Evolutionary conservation across 108 stramenopile genomes (phyloP), one percentile per base, ranked within the genome.

Genomic region (Cyclotella choctawhatcheeana): DNA sequence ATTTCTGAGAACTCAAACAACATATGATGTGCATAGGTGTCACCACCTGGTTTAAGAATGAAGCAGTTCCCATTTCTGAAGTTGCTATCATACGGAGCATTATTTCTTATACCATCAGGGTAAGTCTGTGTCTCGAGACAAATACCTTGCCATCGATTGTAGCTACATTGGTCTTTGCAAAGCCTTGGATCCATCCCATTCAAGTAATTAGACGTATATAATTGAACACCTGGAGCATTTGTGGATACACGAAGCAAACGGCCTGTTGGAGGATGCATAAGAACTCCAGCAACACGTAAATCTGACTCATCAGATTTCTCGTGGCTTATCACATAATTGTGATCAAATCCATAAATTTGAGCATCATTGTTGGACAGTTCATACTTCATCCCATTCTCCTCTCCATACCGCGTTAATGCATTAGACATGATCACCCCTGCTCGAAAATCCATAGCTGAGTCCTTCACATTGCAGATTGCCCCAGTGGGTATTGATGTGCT

Each of bases 91-190:
- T 63, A 47, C 14, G 45, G 62, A 25, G 54, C 48, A 2, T 18
- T 73, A 5, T 66, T 45, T 21, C 85, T 79, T 13, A 60, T 37
- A 13, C 90, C 85, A 62, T 94, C 93, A 1, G 96, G 96, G 69
- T 84, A 94, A 29, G 88, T 81, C 66, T 97, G 93, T 5, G 93
- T 93, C 54, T 97, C 96, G 16, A 97, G 79, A 68, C 93, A 94
- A 18, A 97, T 37, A 2, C 85, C 92, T 59, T 86, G 82, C 88
- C 90, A 90, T 40, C 73, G 81, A 18, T 32, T 30, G 69, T 94
- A 94, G 14, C 31, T 33, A 30, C 48, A 55, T 0, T 25, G 25
- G 31, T 84, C 82, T 50, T 86, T 89, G 79, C 80, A 84, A 20
- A 86, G 37, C 2, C 32, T 40, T 18, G 55, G 73, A 64, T 48